Evolutionary conservation across 352 stramenopile species (phyloP).

Genomic region (Ochromonadaceae sp.): DNA sequence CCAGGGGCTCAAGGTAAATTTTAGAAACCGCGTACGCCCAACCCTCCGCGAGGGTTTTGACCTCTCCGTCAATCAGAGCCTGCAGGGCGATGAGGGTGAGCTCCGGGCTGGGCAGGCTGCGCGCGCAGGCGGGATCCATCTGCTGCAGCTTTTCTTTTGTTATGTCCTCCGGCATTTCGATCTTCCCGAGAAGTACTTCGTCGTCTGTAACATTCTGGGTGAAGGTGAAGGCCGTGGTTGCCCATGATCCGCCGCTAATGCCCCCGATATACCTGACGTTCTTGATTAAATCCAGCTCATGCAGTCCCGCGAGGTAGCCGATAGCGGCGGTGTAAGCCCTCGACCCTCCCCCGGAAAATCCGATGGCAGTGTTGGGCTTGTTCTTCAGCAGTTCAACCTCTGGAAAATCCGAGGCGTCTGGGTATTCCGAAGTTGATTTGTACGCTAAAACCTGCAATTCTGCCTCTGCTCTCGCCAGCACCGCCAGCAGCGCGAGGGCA

Average conservation of each 20-base stretch:
- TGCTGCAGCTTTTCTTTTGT: background rate
- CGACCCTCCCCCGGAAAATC: conserved; percentile 4
- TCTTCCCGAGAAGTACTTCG: background rate
- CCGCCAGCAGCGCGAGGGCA: no score
- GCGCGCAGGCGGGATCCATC: background rate
- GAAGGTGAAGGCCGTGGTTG: background rate
- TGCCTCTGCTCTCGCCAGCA: no score
- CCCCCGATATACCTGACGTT: background rate
- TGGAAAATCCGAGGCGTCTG: conserved; percentile 1
- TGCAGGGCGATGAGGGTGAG: background rate
- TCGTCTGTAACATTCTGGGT: background rate
- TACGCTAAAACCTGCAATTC: no score
- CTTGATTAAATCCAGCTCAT: background rate
- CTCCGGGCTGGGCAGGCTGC: background rate
- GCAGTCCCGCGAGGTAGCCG: background rate
- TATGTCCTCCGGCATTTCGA: background rate
- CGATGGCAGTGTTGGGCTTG: background rate
- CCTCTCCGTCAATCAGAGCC: background rate
- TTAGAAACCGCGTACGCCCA: background rate
- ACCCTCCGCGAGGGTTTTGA: background rate
- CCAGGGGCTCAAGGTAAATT: conserved; percentile 1
- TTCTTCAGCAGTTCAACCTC: background rate
- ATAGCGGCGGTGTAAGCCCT: background rate
- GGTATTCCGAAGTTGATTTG: no score
- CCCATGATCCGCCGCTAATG: conserved; percentile 9